Percentiles rank a stretch among this genome's conserved stretches.
phyloP scores from a whole-genome alignment of 768 basidiomycete genomes.

The Strobilomyces dryophilus region DNA sequence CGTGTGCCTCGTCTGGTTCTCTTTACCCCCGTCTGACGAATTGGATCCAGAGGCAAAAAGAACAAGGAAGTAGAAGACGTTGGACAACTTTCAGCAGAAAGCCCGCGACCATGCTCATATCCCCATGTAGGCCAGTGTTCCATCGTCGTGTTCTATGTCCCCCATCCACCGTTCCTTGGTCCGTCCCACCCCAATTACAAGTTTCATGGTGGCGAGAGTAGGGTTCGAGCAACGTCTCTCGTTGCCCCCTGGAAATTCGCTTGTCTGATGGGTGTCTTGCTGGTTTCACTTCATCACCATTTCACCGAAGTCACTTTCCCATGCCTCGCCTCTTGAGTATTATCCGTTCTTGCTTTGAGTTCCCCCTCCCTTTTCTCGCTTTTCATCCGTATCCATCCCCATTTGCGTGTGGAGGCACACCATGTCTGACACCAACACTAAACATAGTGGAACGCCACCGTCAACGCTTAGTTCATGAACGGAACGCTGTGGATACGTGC shows the following conservation, averaged over 20 bases:
- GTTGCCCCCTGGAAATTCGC: neutral
- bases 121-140: slow-evolving; percentile 55
- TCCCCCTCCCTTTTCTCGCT: neutral
- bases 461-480: slow-evolving; percentile 61
- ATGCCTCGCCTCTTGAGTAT: neutral
- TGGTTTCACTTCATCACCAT: neutral
- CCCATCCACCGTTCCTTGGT: neutral
- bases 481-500: slow-evolving; percentile 73
- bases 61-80: slow-evolving; percentile 48
- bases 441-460: slow-evolving; percentile 50
- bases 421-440: neutral
- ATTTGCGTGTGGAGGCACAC: neutral
- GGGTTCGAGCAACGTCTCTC: neutral
- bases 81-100: slow-evolving; percentile 54
- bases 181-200: neutral
- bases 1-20: neutral
- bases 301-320: neutral
- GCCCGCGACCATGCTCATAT: slow-evolving; percentile 69
- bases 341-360: neutral
- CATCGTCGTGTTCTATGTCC: neutral
- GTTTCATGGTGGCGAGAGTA: too few species aligned
- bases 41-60: slow-evolving; percentile 38
- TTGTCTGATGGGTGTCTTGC: too few species aligned
- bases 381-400: neutral
- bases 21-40: neutral